phyloP scores from a whole-genome alignment of 1,139 yeast genomes.

The Protomyces lactucae-debilis region DNA sequence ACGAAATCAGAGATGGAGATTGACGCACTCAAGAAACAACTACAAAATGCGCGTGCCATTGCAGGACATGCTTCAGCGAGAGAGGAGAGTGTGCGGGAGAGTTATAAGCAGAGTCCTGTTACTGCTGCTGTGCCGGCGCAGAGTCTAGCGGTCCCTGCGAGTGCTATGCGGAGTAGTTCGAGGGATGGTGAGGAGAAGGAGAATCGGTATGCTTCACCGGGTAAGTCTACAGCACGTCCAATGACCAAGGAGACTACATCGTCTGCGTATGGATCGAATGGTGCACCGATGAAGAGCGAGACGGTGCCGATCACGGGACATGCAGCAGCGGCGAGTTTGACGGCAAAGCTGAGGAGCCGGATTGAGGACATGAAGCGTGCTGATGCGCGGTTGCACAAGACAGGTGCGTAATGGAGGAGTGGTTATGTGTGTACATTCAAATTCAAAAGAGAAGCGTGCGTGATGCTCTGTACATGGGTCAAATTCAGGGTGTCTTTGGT shows the following conservation, averaged over 20 bases:
- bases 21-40: constrained; percentile 37
- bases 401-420: no score
- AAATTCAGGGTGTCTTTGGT: no score
- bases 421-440: no score
- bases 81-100: not conserved
- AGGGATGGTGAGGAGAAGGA: constrained; percentile 30
- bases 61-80: not conserved
- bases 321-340: constrained; percentile 76
- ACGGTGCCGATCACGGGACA: constrained; percentile 12
- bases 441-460: no score
- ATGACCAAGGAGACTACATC: not conserved
- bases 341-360: constrained; percentile 75
- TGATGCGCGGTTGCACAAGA: constrained; percentile 2
- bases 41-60: constrained; percentile 17
- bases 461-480: no score
- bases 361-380: constrained; percentile 75
- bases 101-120: not conserved
- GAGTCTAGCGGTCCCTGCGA: no score
- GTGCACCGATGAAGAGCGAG: constrained; percentile 1
- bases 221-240: not conserved
- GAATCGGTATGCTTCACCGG: constrained; percentile 22
- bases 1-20: constrained; percentile 52
- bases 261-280: constrained; percentile 4
- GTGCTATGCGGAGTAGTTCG: no score
- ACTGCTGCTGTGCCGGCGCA: not conserved